Evolutionary conservation across 1,284 basidiomycete species (phyloP).

Genomic region (Malassezia restricta): DNA sequence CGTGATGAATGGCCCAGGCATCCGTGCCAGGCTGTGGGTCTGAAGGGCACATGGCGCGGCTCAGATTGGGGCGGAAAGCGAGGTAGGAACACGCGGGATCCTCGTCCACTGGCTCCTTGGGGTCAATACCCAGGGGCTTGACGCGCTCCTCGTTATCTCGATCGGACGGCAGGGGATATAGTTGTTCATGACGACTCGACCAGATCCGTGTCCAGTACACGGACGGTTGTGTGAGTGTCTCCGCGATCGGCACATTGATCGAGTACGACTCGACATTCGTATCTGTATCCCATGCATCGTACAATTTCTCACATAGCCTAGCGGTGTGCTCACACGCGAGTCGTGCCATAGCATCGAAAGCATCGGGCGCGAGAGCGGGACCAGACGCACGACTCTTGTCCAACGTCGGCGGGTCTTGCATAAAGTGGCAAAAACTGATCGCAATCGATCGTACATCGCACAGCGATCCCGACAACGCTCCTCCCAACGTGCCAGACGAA

Average conservation of each 20-base stretch:
- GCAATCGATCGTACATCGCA: conserved; percentile 30
- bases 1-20: conserved; percentile 37
- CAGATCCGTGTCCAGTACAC: conserved; percentile 40
- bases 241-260: conserved; percentile 40
- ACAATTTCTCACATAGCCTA: conserved; percentile 26
- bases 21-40: conserved; percentile 26
- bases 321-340: conserved; percentile 22
- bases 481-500: conserved; percentile 41
- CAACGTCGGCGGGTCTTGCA: conserved; percentile 21
- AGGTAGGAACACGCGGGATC: conserved; percentile 19
- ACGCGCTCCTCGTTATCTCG: background rate
- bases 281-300: conserved; percentile 28
- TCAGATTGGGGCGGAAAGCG: conserved; percentile 38
- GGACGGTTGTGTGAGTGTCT: conserved; percentile 26
- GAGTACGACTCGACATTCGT: conserved; percentile 28
- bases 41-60: conserved; percentile 23
- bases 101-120: conserved; percentile 1
- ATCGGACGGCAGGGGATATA: conserved; percentile 1
- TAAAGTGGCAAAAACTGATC: conserved; percentile 40
- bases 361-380: conserved; percentile 15
- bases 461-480: conserved; percentile 33
- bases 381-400: conserved; percentile 18
- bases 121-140: conserved; percentile 3
- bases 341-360: conserved; percentile 8
- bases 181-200: conserved; percentile 19